Conservation (phyloP, 140 eudicot genomes). For the Erigeron philadelphicus region DNA sequence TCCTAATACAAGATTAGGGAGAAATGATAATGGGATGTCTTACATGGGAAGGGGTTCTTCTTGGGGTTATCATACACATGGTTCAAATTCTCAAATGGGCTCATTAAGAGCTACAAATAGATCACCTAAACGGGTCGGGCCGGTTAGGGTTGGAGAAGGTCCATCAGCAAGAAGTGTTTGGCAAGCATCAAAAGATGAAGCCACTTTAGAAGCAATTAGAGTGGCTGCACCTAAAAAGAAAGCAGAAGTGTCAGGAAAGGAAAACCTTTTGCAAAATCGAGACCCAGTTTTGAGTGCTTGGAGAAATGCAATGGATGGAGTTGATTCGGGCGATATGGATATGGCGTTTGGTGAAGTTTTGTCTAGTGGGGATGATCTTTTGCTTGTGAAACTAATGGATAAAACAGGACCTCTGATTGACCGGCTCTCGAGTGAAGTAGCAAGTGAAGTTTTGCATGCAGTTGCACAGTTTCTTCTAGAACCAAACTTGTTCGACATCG, state of each 20-base stretch:
- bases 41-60: conserved; percentile 43
- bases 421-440: conserved; percentile 66
- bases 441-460: conserved; percentile 35
- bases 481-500: conserved; percentile 60
- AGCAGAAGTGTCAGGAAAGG: conserved; percentile 49
- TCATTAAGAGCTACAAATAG: conserved; percentile 40
- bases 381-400: conserved; percentile 85
- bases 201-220: conserved; percentile 87
- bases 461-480: conserved; percentile 60
- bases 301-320: conserved; percentile 82
- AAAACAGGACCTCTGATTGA: conserved; percentile 73
- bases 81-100: conserved; percentile 45
- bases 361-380: conserved; percentile 75
- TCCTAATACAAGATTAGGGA: conserved; percentile 21
- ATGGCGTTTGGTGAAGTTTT: conserved; percentile 66
- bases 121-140: conserved; percentile 53
- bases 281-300: conserved; percentile 65
- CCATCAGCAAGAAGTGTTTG: conserved; percentile 98
- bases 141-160: conserved; percentile 77
- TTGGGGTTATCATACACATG: conserved; percentile 48
- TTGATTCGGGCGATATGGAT: conserved; percentile 65
- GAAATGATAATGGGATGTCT: conserved; percentile 18
- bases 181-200: conserved; percentile 97
- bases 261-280: conserved; percentile 42
- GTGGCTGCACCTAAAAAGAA: conserved; percentile 62